phyloP scores from a whole-genome alignment of 139 green algal species.

The Protoeuglena noctilucae region DNA sequence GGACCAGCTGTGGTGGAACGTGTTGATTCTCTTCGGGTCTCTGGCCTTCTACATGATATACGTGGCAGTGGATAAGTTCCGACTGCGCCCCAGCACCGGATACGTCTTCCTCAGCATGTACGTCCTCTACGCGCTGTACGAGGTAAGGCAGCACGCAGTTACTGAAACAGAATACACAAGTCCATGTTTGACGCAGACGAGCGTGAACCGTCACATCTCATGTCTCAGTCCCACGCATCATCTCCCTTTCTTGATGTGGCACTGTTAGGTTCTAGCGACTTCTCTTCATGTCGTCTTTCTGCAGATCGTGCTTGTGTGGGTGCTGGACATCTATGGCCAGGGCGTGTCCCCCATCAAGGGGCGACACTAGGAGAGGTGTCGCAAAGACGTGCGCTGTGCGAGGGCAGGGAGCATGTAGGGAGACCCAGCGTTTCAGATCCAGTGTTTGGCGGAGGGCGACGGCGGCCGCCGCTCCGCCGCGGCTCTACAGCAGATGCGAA shows the following conservation, averaged over 20 bases:
- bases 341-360: no score
- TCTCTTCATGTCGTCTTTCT: neutral
- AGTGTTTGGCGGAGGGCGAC: no score
- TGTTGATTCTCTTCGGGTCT: conserved; percentile 21
- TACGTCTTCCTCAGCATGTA: conserved; percentile 7
- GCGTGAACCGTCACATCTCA: neutral
- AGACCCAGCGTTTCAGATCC: no score
- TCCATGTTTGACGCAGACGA: neutral
- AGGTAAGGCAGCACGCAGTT: neutral
- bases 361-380: no score
- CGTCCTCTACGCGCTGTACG: conserved; percentile 9
- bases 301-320: conserved; percentile 9
- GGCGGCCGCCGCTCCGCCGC: no score
- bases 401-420: no score
- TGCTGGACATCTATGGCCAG: conserved; percentile 11
- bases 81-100: neutral
- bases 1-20: conserved; percentile 11
- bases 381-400: no score
- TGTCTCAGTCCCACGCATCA: neutral
- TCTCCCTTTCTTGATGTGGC: neutral
- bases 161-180: neutral
- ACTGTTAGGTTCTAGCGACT: neutral
- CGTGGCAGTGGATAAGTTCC: conserved; percentile 2
- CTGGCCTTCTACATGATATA: conserved; percentile 14
- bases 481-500: no score